Evolutionary conservation across 257 asterid species (phyloP).

Genomic region (Capsicum rhomboideum): DNA sequence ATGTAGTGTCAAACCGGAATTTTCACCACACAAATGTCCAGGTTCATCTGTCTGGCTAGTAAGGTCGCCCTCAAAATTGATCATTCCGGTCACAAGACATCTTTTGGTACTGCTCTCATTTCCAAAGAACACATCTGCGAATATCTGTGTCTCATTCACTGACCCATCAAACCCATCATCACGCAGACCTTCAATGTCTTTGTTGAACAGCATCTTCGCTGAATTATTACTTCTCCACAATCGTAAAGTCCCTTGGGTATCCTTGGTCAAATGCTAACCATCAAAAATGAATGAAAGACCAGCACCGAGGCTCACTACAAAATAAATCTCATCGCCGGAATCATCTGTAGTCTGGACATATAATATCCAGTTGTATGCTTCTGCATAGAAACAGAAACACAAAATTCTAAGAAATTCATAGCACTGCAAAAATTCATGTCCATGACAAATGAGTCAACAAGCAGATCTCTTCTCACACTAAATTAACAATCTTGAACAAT

Average conservation of each 20-base stretch:
- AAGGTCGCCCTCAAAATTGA: slow-evolving; percentile 19
- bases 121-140: slow-evolving; percentile 54
- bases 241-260: neutral
- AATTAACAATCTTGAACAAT: neutral
- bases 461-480: neutral
- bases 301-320: neutral
- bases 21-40: slow-evolving; percentile 1
- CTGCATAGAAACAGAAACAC: neutral
- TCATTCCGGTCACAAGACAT: slow-evolving; percentile 29
- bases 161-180: slow-evolving; percentile 70
- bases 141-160: slow-evolving; percentile 45
- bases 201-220: slow-evolving; percentile 32
- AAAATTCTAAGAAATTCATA: neutral
- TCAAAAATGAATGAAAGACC: neutral
- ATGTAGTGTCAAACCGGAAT: neutral
- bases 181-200: slow-evolving; percentile 51
- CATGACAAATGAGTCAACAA: neutral
- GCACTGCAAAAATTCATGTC: neutral
- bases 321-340: neutral
- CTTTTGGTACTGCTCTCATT: slow-evolving; percentile 28
- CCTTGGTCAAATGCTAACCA: slow-evolving; percentile 1
- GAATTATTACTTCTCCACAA: slow-evolving; percentile 7
- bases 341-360: neutral
- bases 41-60: slow-evolving; percentile 1
- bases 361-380: neutral